Conservation (phyloP, 306 rosid species). For the Pyrus betulifolia region DNA sequence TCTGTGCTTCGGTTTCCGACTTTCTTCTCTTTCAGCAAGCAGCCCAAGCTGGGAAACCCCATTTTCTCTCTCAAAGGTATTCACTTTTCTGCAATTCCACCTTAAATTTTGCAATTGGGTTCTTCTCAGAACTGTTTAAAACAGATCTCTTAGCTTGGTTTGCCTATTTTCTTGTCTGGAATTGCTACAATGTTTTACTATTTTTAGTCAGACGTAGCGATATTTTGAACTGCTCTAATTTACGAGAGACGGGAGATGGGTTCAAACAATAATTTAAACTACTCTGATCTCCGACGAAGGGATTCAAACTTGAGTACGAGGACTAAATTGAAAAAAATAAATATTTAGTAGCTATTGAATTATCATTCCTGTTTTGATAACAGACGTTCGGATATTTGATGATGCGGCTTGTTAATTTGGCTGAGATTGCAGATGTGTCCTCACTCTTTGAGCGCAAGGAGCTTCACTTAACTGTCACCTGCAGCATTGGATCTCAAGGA, state of each 20-base stretch:
- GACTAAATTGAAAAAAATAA: too few species aligned
- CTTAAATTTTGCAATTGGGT: background rate
- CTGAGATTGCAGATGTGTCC: slow-evolving; percentile 49
- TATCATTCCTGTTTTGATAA: background rate
- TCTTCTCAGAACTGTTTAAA: background rate
- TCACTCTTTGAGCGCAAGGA: slow-evolving; percentile 14
- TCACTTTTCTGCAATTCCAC: background rate
- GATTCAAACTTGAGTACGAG: too few species aligned
- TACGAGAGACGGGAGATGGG: fast-evolving
- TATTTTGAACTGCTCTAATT: too few species aligned
- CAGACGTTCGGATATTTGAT: background rate
- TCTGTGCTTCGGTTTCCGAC: slow-evolving; percentile 25
- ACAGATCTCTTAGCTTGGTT: background rate
- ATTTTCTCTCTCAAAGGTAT: slow-evolving; percentile 33
- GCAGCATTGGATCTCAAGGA: slow-evolving; percentile 27
- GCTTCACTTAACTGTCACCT: slow-evolving; percentile 10
- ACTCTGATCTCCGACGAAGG: too few species aligned
- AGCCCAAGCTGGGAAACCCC: slow-evolving; percentile 27
- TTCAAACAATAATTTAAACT: too few species aligned
- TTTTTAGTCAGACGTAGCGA: background rate
- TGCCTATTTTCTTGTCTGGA: background rate
- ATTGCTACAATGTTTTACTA: background rate
- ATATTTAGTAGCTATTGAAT: background rate
- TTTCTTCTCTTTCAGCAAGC: slow-evolving; percentile 19
- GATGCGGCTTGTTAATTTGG: slow-evolving; percentile 71